A percentile compares a stretch with the other conserved stretches of the same genome.
Conservation (phyloP, 1,284 basidiomycete species). For the Papiliotrema fonsecae region DNA sequence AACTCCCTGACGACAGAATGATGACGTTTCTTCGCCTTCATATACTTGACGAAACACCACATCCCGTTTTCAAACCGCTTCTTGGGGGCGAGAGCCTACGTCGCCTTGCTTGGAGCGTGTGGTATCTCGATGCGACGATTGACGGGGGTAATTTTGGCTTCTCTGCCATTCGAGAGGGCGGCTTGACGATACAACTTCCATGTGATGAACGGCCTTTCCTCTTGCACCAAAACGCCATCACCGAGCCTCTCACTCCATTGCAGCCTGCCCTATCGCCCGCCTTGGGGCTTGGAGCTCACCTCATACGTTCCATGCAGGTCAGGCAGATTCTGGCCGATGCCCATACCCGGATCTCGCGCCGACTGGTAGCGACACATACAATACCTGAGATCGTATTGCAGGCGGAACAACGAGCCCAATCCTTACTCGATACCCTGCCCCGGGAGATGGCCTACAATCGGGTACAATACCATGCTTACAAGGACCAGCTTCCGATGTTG, state of each 20-base stretch:
- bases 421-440: conserved; percentile 7
- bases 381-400: neutral
- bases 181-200: conserved; percentile 12
- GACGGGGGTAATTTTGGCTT: conserved; percentile 19
- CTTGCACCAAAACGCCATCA: neutral
- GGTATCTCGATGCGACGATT: conserved; percentile 16
- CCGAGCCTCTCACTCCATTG: neutral
- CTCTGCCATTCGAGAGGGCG: conserved; percentile 10
- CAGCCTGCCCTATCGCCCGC: conserved; percentile 1
- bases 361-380: neutral
- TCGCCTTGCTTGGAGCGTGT: conserved; percentile 21
- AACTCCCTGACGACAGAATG: conserved; percentile 8
- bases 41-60: conserved; percentile 12
- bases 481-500: conserved; percentile 7
- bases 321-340: conserved; percentile 9
- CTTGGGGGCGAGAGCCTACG: conserved; percentile 14
- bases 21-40: conserved; percentile 17
- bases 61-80: conserved; percentile 10
- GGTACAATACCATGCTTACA: conserved; percentile 8
- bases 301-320: conserved; percentile 12
- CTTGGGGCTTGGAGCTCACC: conserved; percentile 7
- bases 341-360: conserved; percentile 8
- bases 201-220: conserved; percentile 1
- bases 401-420: conserved; percentile 1
- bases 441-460: conserved; percentile 2